Conservation (phyloP, 768 basidiomycete species). For the Mycena olivaceomarginata region DNA sequence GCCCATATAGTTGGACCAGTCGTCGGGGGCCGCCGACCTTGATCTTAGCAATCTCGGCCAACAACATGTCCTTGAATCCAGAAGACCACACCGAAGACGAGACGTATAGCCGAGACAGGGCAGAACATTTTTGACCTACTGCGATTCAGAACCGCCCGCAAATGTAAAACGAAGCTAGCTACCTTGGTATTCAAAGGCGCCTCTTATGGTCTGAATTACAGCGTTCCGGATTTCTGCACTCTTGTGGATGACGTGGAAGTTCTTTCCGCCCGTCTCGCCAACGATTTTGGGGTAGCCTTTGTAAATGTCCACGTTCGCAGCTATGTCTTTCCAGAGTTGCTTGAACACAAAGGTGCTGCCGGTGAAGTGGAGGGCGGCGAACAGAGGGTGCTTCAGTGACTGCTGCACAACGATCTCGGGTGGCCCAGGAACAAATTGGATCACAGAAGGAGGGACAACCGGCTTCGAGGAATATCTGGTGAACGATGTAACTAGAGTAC, state of each 20-base stretch:
- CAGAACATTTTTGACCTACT: constrained; percentile 96
- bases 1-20: constrained; percentile 93
- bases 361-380: constrained; percentile 96
- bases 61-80: constrained; percentile 90
- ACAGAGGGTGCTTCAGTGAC: constrained; percentile 85
- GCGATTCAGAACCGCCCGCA: background rate
- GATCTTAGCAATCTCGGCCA: constrained; percentile 88
- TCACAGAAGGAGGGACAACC: constrained; percentile 94
- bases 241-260: constrained; percentile 95
- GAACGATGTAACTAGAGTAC: constrained; percentile 94
- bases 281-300: constrained; percentile 95
- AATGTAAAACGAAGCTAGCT: constrained; percentile 35
- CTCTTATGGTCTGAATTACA: constrained; percentile 91
- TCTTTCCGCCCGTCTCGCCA: constrained; percentile 99
- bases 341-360: constrained; percentile 97
- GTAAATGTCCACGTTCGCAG: constrained; percentile 91
- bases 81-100: constrained; percentile 89
- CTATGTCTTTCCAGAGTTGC: constrained; percentile 97
- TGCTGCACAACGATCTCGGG: constrained; percentile 87
- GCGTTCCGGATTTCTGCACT: constrained; percentile 93
- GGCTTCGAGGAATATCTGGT: constrained; percentile 95
- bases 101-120: constrained; percentile 93
- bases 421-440: constrained; percentile 97
- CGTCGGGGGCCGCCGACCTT: constrained; percentile 86
- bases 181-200: constrained; percentile 98